phyloP scores from a whole-genome alignment of 2,329 filamentous ascomycete species.

The Dothideomycetes sp. region DNA sequence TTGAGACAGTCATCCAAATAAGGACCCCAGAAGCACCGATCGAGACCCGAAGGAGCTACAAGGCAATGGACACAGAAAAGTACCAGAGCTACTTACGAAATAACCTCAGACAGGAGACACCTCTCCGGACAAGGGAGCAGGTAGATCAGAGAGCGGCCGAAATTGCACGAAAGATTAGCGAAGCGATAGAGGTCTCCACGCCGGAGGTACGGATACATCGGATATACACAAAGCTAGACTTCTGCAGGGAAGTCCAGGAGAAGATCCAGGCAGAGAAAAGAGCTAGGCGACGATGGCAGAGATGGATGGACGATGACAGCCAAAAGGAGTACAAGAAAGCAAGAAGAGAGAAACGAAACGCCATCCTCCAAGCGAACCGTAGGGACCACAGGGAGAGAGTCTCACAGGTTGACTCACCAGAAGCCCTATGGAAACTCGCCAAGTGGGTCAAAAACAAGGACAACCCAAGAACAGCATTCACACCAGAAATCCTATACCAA shows the following conservation, averaged over 20 bases:
- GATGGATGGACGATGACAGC: too few relatives aligned
- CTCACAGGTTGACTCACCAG: neutral
- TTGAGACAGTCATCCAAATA: too few relatives aligned
- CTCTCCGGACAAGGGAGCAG: too few relatives aligned
- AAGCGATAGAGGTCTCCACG: neutral
- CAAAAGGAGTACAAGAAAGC: neutral
- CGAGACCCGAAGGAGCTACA: too few relatives aligned
- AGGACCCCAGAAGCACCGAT: too few relatives aligned
- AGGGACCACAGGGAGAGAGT: neutral
- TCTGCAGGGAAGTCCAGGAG: neutral
- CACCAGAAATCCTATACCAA: neutral
- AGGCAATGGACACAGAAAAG: too few relatives aligned
- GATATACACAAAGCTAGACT: neutral
- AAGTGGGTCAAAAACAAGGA: neutral
- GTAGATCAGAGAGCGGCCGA: neutral
- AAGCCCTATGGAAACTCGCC: conserved; percentile 1
- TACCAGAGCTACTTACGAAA: too few relatives aligned
- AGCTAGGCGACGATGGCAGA: conserved; percentile 1
- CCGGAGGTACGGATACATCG: neutral
- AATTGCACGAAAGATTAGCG: neutral
- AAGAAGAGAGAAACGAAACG: neutral
- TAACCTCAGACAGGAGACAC: too few relatives aligned
- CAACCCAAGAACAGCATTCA: neutral
- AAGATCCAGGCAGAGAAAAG: neutral
- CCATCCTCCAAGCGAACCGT: neutral